A percentile compares a stretch with the other conserved stretches of the same genome.
Conservation (phyloP, 495 filamentous ascomycete genomes). For the Annulohypoxylon moriforme region DNA sequence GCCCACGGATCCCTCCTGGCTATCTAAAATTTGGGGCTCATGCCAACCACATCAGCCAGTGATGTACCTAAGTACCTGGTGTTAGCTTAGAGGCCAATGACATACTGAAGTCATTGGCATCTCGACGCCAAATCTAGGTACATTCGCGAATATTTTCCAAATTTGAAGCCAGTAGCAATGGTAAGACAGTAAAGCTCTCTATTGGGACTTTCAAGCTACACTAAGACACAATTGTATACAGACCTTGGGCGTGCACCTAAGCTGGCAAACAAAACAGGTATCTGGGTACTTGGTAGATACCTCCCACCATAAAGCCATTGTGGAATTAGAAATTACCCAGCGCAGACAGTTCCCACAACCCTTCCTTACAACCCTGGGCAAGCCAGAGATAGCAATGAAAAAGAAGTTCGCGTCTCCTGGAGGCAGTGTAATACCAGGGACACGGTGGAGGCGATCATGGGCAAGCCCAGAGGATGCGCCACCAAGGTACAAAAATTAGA, state of each 20-base stretch:
- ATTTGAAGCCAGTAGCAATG: neutral
- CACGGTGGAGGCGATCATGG: slow-evolving; percentile 59
- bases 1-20: neutral
- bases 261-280: neutral
- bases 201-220: too few species aligned
- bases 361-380: slow-evolving; percentile 40
- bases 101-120: neutral
- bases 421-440: slow-evolving; percentile 48
- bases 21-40: neutral
- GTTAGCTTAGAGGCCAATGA: too few species aligned
- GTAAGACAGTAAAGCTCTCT: too few species aligned
- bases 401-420: slow-evolving; percentile 42
- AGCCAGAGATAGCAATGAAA: slow-evolving; percentile 44
- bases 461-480: slow-evolving; percentile 76
- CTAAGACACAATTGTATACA: too few species aligned
- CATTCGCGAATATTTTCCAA: neutral
- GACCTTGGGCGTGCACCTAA: too few species aligned
- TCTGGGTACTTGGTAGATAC: neutral
- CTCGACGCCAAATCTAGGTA: neutral
- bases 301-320: neutral
- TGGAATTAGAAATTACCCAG: neutral
- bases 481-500: slow-evolving; percentile 71
- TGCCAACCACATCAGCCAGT: too few species aligned
- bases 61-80: slow-evolving; percentile 7
- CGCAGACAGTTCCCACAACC: neutral